Percentiles rank a stretch among this genome's conserved stretches.
These are phyloP conservation scores for Rhododendron ferrugineum DNA, from an alignment of 148 eudicot genomes.

Conservation along the genomic window DNA sequence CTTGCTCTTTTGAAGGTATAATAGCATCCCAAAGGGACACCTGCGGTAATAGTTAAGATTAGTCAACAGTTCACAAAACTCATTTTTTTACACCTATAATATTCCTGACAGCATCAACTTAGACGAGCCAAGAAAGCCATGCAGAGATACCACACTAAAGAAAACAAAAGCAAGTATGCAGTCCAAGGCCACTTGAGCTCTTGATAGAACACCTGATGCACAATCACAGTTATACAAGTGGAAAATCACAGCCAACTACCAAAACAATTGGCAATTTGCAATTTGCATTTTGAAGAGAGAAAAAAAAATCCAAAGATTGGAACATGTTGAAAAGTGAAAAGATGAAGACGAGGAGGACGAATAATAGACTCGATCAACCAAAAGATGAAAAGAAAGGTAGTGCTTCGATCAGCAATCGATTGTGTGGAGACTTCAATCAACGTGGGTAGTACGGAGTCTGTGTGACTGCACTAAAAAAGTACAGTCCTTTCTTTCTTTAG, in stretches of 20 bases:
- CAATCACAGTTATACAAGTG: neutral
- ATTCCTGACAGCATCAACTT: neutral
- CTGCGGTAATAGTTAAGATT: constrained; percentile 24
- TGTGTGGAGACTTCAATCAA: neutral
- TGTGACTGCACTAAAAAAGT: neutral
- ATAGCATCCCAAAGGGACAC: constrained; percentile 93
- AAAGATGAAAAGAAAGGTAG: neutral
- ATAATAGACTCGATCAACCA: neutral
- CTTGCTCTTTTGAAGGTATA: constrained; percentile 69
- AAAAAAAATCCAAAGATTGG: neutral
- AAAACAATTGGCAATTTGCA: neutral
- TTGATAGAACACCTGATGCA: neutral
- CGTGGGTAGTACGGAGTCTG: neutral
- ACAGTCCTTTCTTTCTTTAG: neutral
- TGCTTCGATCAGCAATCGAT: neutral
- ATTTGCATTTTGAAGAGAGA: neutral
- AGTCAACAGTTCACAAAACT: neutral
- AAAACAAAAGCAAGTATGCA: neutral
- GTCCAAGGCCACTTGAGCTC: neutral
- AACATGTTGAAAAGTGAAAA: neutral
- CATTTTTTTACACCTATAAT: neutral
- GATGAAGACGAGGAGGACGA: neutral
- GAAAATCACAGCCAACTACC: neutral
- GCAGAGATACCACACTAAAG: neutral
- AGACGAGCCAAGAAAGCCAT: neutral